Conservation (phyloP, 352 stramenopile species). For the Phytophthora parvispora region DNA sequence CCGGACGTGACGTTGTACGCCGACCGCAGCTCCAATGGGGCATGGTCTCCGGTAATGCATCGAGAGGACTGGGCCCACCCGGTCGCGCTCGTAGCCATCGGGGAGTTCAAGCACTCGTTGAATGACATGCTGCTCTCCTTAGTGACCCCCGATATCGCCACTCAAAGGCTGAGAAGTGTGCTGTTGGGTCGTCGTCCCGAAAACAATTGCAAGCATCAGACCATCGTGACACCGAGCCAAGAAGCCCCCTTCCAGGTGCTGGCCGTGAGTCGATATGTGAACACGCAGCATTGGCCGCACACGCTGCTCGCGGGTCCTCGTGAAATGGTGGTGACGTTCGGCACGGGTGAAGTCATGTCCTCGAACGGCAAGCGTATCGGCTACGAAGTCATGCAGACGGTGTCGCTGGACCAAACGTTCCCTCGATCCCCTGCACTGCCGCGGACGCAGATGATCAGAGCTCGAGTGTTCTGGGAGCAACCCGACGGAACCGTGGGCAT, state of each 20-base stretch:
- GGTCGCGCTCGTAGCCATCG: slow-evolving; percentile 16
- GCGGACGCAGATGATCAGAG: slow-evolving; percentile 17
- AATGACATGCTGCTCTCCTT: slow-evolving; percentile 26
- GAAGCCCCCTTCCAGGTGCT: slow-evolving; percentile 15
- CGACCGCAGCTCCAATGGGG: slow-evolving; percentile 18
- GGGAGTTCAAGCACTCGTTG: slow-evolving; percentile 21
- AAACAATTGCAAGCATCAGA: slow-evolving; percentile 10
- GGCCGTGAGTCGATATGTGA: slow-evolving; percentile 26
- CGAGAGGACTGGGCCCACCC: slow-evolving; percentile 26
- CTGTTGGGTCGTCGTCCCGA: slow-evolving; percentile 17
- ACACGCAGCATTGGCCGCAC: slow-evolving; percentile 24
- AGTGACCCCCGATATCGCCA: slow-evolving; percentile 14
- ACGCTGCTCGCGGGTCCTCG: slow-evolving; percentile 24
- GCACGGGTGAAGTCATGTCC: slow-evolving; percentile 16
- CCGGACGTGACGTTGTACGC: slow-evolving; percentile 31
- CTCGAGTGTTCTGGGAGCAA: slow-evolving; percentile 33
- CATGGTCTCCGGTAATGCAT: slow-evolving; percentile 25
- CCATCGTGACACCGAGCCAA: slow-evolving; percentile 12
- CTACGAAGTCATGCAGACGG: slow-evolving; percentile 33
- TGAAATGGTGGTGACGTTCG: slow-evolving; percentile 21
- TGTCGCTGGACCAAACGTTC: slow-evolving; percentile 9
- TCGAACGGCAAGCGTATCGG: slow-evolving; percentile 18
- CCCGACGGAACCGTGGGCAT: slow-evolving; percentile 19
- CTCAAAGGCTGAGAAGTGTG: slow-evolving; percentile 22
- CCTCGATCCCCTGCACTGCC: slow-evolving; percentile 8